phyloP scores from a whole-genome alignment of 2,329 filamentous ascomycete species.

The Ophiostoma ips region DNA sequence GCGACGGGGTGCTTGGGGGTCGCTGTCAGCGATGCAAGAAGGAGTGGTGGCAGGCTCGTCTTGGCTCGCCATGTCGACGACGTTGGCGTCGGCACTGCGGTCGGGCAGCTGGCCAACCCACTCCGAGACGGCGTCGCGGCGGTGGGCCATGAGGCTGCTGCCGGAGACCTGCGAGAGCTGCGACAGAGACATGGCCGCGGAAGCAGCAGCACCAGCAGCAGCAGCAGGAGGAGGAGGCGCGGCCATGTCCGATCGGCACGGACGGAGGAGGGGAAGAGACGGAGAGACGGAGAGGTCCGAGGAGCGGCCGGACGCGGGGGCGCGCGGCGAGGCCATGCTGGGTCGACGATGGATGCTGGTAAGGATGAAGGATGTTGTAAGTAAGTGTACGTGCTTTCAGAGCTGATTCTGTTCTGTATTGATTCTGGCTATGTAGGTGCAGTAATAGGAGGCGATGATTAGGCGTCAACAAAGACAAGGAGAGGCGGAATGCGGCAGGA shows the following conservation, averaged over 20 bases:
- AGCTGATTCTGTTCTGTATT: no score
- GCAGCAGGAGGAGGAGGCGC: neutral
- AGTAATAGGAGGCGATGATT: no score
- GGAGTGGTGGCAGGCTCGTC: no score
- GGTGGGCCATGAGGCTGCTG: neutral
- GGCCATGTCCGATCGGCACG: neutral
- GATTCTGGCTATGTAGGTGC: no score
- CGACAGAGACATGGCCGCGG: neutral
- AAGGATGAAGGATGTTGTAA: no score
- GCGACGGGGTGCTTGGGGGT: neutral
- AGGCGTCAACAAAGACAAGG: neutral
- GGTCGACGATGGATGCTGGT: no score
- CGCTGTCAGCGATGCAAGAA: no score
- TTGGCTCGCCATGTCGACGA: neutral
- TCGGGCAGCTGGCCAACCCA: slow-evolving; percentile 4
- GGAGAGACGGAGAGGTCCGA: no score
- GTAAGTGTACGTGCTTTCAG: no score
- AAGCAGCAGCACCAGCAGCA: neutral
- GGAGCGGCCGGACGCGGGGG: no score
- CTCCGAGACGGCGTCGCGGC: neutral
- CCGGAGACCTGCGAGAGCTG: neutral
- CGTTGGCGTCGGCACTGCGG: neutral
- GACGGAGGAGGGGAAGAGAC: neutral
- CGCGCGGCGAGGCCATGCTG: no score
- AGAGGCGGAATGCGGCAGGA: neutral